Evolutionary conservation across 2,329 filamentous ascomycete species (phyloP).

Genomic region (Epichloe festucae): DNA sequence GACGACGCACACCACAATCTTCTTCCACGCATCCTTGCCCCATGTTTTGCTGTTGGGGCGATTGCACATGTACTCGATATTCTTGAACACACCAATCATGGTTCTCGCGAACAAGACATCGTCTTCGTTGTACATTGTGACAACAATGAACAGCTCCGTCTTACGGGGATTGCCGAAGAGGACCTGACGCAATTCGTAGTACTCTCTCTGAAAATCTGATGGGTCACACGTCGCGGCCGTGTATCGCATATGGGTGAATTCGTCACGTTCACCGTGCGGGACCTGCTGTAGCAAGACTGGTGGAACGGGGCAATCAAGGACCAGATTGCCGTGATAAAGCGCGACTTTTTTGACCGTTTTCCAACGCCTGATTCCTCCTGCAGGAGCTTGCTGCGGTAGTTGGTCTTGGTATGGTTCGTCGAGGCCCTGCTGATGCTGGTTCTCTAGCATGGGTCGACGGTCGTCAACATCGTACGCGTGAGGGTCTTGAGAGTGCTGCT

Average conservation of each 20-base stretch:
- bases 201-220: slow-evolving; percentile 70
- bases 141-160: slow-evolving; percentile 89
- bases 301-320: slow-evolving; percentile 91
- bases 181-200: slow-evolving; percentile 83
- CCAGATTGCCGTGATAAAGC: slow-evolving; percentile 89
- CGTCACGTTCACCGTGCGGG: slow-evolving; percentile 82
- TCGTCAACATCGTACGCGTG: slow-evolving; percentile 59
- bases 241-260: slow-evolving; percentile 86
- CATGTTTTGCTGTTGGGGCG: slow-evolving; percentile 90
- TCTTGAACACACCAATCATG: slow-evolving; percentile 96
- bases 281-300: slow-evolving; percentile 78
- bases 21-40: slow-evolving; percentile 98
- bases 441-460: slow-evolving; percentile 60
- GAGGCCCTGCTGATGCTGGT: slow-evolving; percentile 35
- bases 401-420: slow-evolving; percentile 27
- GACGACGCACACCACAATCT: slow-evolving; percentile 96
- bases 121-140: slow-evolving; percentile 99
- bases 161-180: slow-evolving; percentile 86
- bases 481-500: slow-evolving; percentile 24
- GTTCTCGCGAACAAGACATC: slow-evolving; percentile 91
- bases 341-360: slow-evolving; percentile 99
- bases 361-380: slow-evolving; percentile 61
- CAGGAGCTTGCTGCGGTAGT: slow-evolving; percentile 20
- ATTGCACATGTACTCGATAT: slow-evolving; percentile 96
- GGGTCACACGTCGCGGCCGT: slow-evolving; percentile 92